These are phyloP conservation scores for Lentinula sp. DNA, from an alignment of 768 basidiomycete genomes.

Conservation along the genomic window DNA sequence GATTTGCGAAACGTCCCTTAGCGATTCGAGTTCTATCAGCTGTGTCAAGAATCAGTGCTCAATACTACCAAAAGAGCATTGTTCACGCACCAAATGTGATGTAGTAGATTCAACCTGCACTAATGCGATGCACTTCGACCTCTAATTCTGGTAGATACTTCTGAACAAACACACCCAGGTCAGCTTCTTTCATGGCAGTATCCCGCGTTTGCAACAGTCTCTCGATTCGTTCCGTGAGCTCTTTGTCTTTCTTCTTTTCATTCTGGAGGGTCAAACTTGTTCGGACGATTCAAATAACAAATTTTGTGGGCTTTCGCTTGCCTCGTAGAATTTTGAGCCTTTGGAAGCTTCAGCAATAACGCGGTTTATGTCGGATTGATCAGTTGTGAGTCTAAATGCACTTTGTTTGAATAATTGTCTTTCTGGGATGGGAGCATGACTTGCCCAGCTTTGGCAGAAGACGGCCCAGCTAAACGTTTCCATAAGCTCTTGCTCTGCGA, in stretches of 20 bases:
- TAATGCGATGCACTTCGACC: conserved; percentile 17
- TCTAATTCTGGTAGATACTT: conserved; percentile 10
- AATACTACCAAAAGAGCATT: neutral
- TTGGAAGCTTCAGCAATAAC: conserved; percentile 89
- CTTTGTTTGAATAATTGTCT: neutral
- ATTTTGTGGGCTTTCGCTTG: conserved; percentile 19
- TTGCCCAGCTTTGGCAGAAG: conserved; percentile 85
- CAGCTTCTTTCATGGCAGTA: conserved; percentile 46
- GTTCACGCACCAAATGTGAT: conserved; percentile 59
- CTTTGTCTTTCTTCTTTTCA: conserved; percentile 86
- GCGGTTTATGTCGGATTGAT: conserved; percentile 80
- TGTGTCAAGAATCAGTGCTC: conserved; percentile 16
- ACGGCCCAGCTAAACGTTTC: conserved; percentile 80
- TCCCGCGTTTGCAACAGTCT: conserved; percentile 63
- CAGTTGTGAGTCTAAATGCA: conserved; percentile 52
- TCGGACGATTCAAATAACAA: neutral
- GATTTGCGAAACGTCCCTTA: conserved; percentile 72
- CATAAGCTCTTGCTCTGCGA: conserved; percentile 43
- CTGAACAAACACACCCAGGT: conserved; percentile 42
- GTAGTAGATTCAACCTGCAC: conserved; percentile 58
- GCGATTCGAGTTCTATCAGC: conserved; percentile 68
- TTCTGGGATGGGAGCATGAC: conserved; percentile 14
- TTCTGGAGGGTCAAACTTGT: conserved; percentile 42
- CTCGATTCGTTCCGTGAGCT: conserved; percentile 71
- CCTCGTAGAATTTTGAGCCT: conserved; percentile 91